phyloP scores from a whole-genome alignment of 176 grass and related monocot genomes.

The Juncus effusus region DNA sequence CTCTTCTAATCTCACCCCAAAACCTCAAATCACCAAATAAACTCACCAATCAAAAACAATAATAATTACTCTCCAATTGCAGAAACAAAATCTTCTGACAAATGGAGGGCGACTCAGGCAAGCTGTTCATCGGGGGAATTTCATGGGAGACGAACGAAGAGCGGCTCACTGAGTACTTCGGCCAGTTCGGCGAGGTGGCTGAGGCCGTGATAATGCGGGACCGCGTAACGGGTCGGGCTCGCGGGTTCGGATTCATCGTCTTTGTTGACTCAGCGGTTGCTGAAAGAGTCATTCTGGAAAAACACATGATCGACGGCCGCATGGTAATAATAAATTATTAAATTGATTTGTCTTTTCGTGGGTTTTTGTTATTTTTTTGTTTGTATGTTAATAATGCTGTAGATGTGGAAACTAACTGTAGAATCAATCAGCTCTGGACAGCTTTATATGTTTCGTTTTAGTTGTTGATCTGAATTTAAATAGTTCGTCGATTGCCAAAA shows the following conservation, averaged over 20 bases:
- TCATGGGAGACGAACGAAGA: conserved; percentile 98
- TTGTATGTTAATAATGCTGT: conserved; percentile 27
- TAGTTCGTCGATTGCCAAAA: too few relatives aligned
- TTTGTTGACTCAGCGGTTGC: conserved; percentile 55
- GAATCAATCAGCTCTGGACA: neutral
- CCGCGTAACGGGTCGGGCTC: conserved; percentile 80
- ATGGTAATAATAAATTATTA: conserved; percentile 45
- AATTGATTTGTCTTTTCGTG: neutral
- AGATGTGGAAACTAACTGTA: conserved; percentile 28
- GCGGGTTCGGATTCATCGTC: conserved; percentile 89
- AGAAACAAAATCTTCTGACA: conserved; percentile 9
- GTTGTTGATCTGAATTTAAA: too few relatives aligned
- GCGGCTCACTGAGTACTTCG: conserved; percentile 76
- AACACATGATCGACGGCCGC: conserved; percentile 92
- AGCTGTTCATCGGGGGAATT: conserved; percentile 96
- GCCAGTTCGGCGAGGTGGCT: conserved; percentile 78
- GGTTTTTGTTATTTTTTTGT: neutral
- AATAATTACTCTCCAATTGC: too few relatives aligned
- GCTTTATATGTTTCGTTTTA: too few relatives aligned
- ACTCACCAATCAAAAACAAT: too few relatives aligned
- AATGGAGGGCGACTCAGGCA: conserved; percentile 86
- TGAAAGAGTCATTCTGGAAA: conserved; percentile 77
- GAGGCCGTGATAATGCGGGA: conserved; percentile 94
- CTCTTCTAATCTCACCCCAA: too few relatives aligned
- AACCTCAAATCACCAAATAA: too few relatives aligned